Percentiles rank a stretch among this genome's conserved stretches.
Conservation (phyloP, 1,284 basidiomycete species). For the Ustilago tritici region DNA sequence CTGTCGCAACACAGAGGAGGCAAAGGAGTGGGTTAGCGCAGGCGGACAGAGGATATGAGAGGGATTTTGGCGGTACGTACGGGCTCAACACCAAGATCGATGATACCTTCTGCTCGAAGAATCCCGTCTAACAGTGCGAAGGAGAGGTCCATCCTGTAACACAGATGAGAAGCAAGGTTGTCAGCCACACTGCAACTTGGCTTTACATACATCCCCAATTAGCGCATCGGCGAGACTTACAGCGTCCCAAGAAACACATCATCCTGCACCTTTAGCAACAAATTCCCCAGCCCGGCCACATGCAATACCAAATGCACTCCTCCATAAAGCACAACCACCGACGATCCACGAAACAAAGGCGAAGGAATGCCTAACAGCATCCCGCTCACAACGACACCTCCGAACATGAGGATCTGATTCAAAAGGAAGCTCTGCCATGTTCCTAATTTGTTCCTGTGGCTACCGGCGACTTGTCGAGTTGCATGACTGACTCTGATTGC, state of each 20-base stretch:
- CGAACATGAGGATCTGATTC: conserved; percentile 60
- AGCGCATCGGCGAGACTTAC: conserved; percentile 12
- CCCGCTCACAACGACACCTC: conserved; percentile 34
- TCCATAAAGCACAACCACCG: conserved; percentile 54
- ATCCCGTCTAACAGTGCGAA: conserved; percentile 54
- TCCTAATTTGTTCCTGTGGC: conserved; percentile 25
- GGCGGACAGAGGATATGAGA: neutral
- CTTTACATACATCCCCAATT: neutral
- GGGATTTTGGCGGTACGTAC: conserved; percentile 22
- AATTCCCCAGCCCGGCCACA: conserved; percentile 21
- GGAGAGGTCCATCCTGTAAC: conserved; percentile 40
- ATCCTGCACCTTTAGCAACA: conserved; percentile 34
- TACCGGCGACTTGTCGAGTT: conserved; percentile 53
- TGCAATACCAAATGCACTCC: conserved; percentile 39
- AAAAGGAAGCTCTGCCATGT: conserved; percentile 57
- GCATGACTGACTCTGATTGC: conserved; percentile 58
- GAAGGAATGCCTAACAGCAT: conserved; percentile 48
- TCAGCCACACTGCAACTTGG: neutral
- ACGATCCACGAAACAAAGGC: conserved; percentile 47
- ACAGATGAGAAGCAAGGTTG: neutral
- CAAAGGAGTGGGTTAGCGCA: neutral
- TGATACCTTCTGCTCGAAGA: conserved; percentile 59
- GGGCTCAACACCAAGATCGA: conserved; percentile 45
- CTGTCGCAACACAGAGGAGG: conserved; percentile 5
- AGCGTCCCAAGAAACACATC: conserved; percentile 15